Evolutionary conservation across 2,329 filamentous ascomycete genomes (phyloP).

Genomic region (Pestalotiopsis sp.): DNA sequence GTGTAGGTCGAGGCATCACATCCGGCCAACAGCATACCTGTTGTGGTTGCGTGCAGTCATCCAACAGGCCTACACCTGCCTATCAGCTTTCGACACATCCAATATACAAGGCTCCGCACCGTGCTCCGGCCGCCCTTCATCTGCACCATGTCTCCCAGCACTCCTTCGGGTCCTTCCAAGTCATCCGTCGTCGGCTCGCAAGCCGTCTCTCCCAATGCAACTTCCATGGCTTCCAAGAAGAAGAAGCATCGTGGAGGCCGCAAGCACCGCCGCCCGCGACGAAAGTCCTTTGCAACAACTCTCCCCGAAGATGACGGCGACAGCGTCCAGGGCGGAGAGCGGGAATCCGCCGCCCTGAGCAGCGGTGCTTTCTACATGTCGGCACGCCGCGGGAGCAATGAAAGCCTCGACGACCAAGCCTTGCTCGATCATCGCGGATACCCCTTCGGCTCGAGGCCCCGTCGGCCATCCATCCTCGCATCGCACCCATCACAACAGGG

Average conservation of each 20-base stretch:
- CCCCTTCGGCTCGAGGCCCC: constrained; percentile 55
- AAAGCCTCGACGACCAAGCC: constrained; percentile 86
- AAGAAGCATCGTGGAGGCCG: constrained; percentile 73
- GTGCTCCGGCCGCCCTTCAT: not conserved
- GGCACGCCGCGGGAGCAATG: constrained; percentile 70
- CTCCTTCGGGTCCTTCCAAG: not conserved
- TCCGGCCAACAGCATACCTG: not conserved
- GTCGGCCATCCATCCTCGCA: constrained; percentile 57
- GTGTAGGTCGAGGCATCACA: not conserved
- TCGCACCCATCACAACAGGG: constrained; percentile 18
- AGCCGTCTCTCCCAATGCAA: constrained; percentile 15
- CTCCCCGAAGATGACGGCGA: constrained; percentile 56
- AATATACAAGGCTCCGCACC: not conserved
- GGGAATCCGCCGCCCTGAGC: constrained; percentile 31
- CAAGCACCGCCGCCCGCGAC: constrained; percentile 75
- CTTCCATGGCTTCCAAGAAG: constrained; percentile 58
- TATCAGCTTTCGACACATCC: constrained; percentile 10
- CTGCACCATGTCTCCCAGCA: not conserved
- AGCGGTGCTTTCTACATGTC: constrained; percentile 50
- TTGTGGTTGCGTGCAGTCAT: not conserved
- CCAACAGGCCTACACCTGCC: not conserved
- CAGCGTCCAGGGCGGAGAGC: constrained; percentile 32
- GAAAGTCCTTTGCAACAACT: constrained; percentile 77
- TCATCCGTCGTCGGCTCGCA: not conserved
- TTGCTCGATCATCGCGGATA: constrained; percentile 74